phyloP scores from a whole-genome alignment of 495 filamentous ascomycete genomes.

The Lasiosphaeriaceae sp. region DNA sequence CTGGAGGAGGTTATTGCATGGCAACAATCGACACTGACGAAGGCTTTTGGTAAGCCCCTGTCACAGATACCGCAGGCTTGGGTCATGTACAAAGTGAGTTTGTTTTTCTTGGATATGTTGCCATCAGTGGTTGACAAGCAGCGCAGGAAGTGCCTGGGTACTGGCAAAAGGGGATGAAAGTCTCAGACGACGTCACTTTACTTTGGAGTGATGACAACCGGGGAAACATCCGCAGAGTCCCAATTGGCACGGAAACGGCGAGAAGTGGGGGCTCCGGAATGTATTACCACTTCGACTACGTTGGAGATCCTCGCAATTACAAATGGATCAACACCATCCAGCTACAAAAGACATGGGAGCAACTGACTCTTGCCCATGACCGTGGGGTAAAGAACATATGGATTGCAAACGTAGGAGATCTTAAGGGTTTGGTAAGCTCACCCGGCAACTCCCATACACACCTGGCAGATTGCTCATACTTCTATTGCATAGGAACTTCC shows the following conservation, averaged over 20 bases:
- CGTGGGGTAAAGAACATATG: constrained; percentile 57
- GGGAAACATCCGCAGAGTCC: constrained; percentile 58
- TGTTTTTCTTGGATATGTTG: not conserved
- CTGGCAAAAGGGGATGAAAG: constrained; percentile 57
- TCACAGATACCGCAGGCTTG: constrained; percentile 57
- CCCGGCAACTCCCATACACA: not conserved
- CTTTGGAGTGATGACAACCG: constrained; percentile 67
- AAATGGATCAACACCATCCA: constrained; percentile 65
- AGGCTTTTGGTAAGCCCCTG: constrained; percentile 43
- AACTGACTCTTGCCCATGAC: constrained; percentile 53
- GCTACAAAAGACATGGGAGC: constrained; percentile 50
- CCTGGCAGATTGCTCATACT: not conserved
- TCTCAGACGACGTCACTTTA: constrained; percentile 61
- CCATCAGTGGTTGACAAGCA: not conserved
- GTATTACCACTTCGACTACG: constrained; percentile 68
- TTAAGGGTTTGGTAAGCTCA: constrained; percentile 50
- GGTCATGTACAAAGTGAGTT: constrained; percentile 52
- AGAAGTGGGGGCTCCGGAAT: constrained; percentile 57
- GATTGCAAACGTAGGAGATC: constrained; percentile 65
- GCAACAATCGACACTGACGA: constrained; percentile 46
- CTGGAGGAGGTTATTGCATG: constrained; percentile 51
- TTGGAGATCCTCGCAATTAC: constrained; percentile 54
- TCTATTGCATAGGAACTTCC: constrained; percentile 39
- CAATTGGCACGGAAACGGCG: constrained; percentile 50
- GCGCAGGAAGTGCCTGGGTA: constrained; percentile 54